Base-by-base conservation (phyloP, 2,329 filamentous ascomycete genomes). In the Cladosporium oxysporum region DNA sequence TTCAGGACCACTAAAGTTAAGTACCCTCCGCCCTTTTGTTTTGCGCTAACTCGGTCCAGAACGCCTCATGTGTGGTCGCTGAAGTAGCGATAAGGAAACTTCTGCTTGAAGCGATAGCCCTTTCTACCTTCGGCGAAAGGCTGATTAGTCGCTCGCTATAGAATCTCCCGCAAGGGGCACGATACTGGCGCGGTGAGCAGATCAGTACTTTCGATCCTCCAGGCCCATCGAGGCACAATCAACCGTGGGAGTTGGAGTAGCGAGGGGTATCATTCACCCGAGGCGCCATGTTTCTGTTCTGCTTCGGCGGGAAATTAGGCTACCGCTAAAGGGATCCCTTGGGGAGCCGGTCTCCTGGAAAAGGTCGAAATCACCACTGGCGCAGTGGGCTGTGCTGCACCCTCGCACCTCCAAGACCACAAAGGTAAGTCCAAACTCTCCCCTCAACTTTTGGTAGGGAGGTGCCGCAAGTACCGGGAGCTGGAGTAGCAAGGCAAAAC, bases 251-350 rank as follows among this genome's bases (percentile, higher is more conserved):
- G 31, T 11, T 58, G 53, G 33, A 58, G 53, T 33, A 58, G 10
- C 53, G 53, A 58, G 31, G 18, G 31, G 53, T 37, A 60, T 31
- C 58, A 60, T 21, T 60, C 21, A 18, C 26, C 23, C 26, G 37
- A 31, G 58, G 37, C 12, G 28, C 6, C 58, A 60, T 60, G 58
- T 21, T n/a, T 60, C 47, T n/a, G n/a, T 33, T 44, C 37, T n/a
- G 58, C 58, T 60, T 47, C 58, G 58, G 58, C 58, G 41, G 21
- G 47, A 33, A 23, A 31, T 60, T 60, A 49, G 58, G n/a, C n/a
- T n/a, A n/a, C n/a, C n/a, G n/a, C n/a, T n/a, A n/a, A n/a, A n/a
- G n/a, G n/a, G n/a, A n/a, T n/a, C n/a, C n/a, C n/a, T n/a, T n/a
- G n/a, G n/a, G n/a, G n/a, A n/a, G n/a, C n/a, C n/a, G n/a, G n/a